Evolutionary conservation across 1,284 basidiomycete genomes (phyloP), one percentile per base, ranked within the genome.

Genomic region (Hemileia vastatrix): DNA sequence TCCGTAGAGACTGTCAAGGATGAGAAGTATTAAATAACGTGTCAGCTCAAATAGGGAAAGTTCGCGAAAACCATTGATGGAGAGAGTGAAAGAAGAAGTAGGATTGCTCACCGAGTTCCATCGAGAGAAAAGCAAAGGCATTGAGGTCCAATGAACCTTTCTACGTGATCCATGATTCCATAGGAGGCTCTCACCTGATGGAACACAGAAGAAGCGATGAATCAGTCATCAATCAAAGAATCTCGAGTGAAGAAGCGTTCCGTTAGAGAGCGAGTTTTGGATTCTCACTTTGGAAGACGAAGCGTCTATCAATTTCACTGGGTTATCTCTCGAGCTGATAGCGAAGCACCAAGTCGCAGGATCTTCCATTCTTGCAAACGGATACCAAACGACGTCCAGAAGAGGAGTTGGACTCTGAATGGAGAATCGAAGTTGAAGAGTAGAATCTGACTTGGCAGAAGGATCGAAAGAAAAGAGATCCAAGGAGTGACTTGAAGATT

Each of bases 311-410:
- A 72, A 65, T 11, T 67, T 62, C 8, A 64, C 64, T 2, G 71
- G 69, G 0, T 70, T 64, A 32, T 70, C 66, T 15, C 69, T 59
- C 43, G 65, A 60, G 4, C 67, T 67, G 11, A 67, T 64, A n/a
- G 64, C 66, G 43, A 68, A 72, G 64, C 70, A 71, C 70, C 70
- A 72, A 24, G 58, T 61, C 8, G 36, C 18, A 18, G 55, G 58
- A n/a, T 55, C 53, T 9, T 48, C 45, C 43, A 23, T 24, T 48
- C 32, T 40, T 11, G 47, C 47, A 3, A 68, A 15, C 1, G 68
- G 67, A 57, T 72, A 72, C 71, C 71, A 72, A 8, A 64, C 52
- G 2, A 63, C 64, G 51, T 69, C 68, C 50, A 72, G 67, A 3
- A 70, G 59, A 1, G 71, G 68, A 13, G 67, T 18, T 56, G 71